A percentile compares a stretch with the other conserved stretches of the same genome.
Evolutionary conservation across 2,329 filamentous ascomycete genomes (phyloP).

Genomic region (Paracamarosporium sp.): DNA sequence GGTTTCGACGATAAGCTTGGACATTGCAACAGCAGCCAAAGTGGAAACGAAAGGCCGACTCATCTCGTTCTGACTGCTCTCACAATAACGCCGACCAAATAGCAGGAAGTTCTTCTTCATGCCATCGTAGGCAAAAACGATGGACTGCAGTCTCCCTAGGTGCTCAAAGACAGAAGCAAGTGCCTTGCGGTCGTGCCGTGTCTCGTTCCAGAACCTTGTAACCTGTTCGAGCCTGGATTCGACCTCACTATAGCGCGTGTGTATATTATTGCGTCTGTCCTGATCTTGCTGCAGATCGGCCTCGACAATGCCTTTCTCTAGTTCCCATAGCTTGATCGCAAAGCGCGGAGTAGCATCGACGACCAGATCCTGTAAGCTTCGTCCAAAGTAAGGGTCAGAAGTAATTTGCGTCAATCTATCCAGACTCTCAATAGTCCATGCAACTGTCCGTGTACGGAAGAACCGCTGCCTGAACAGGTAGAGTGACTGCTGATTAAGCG

Average conservation of each 20-base stretch:
- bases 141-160: slow-evolving; percentile 21
- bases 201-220: slow-evolving; percentile 33
- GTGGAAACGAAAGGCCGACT: slow-evolving; percentile 25
- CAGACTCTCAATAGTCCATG: slow-evolving; percentile 26
- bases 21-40: slow-evolving; percentile 20
- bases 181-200: slow-evolving; percentile 28
- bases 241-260: neutral
- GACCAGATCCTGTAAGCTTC: slow-evolving; percentile 23
- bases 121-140: slow-evolving; percentile 22
- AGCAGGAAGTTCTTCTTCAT: slow-evolving; percentile 15
- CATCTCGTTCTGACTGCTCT: slow-evolving; percentile 28
- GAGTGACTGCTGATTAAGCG: slow-evolving; percentile 21
- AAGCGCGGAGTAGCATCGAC: slow-evolving; percentile 36
- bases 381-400: slow-evolving; percentile 21
- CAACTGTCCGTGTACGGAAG: slow-evolving; percentile 23
- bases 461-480: slow-evolving; percentile 30
- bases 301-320: slow-evolving; percentile 12
- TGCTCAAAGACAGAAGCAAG: slow-evolving; percentile 23
- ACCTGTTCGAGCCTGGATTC: slow-evolving; percentile 12
- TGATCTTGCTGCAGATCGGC: slow-evolving; percentile 10
- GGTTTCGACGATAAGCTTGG: slow-evolving; percentile 14
- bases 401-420: slow-evolving; percentile 21
- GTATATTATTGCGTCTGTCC: neutral
- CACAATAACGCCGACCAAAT: slow-evolving; percentile 21
- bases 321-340: slow-evolving; percentile 30